Conservation (phyloP, 495 filamentous ascomycete species). For the Coniosporium apollinis region DNA sequence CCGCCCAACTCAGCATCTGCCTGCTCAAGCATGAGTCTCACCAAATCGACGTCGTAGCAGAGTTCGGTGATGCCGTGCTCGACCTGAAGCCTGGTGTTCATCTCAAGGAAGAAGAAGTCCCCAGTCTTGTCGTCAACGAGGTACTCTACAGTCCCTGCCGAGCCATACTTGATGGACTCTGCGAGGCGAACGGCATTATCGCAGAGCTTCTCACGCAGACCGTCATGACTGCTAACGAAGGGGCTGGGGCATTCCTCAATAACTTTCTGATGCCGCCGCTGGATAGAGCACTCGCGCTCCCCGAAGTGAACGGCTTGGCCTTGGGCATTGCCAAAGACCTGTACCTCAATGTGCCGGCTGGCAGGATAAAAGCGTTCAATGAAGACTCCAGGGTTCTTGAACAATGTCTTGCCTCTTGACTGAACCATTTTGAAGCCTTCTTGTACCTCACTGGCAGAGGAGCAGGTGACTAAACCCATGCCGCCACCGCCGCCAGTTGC, state of each 20-base stretch:
- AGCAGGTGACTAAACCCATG: constrained; percentile 31
- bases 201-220: constrained; percentile 31
- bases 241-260: constrained; percentile 37
- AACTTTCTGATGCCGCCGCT: constrained; percentile 43
- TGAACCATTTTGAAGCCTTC: constrained; percentile 16
- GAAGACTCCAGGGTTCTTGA: constrained; percentile 20
- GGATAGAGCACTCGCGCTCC: constrained; percentile 43
- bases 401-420: constrained; percentile 16
- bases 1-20: constrained; percentile 30
- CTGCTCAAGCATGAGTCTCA: constrained; percentile 36
- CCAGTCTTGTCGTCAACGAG: constrained; percentile 42
- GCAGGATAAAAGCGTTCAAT: constrained; percentile 13
- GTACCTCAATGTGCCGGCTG: constrained; percentile 40
- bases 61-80: constrained; percentile 51
- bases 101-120: constrained; percentile 49
- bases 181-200: constrained; percentile 35
- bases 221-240: constrained; percentile 29
- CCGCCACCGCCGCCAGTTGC: constrained; percentile 41
- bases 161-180: constrained; percentile 36
- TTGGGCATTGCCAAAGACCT: constrained; percentile 39
- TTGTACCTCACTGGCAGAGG: constrained; percentile 14
- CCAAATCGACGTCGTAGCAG: constrained; percentile 41
- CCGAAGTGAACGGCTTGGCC: constrained; percentile 33
- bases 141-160: constrained; percentile 47
- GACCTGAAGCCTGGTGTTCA: constrained; percentile 52